Evolutionary conservation across 345 rosid genomes (phyloP), one percentile per base, ranked within the genome.

Genomic region (Pugionium cornutum): DNA sequence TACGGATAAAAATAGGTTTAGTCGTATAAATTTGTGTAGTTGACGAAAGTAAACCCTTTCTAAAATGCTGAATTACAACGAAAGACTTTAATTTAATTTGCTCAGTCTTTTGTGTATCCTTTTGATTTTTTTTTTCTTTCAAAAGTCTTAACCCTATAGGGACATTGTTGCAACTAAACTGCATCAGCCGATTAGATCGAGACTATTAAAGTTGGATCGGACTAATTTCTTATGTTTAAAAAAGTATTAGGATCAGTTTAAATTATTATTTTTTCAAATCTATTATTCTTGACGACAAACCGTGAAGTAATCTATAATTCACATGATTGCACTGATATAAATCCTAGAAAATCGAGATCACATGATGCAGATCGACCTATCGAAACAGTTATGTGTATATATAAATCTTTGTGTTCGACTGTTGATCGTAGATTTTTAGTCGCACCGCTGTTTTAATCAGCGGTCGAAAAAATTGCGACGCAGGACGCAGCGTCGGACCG

Each of bases 111-210:
- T 31, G 27, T 6, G 9, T 2, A 29, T 28, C 32, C 46, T 46
- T 66, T 66, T 66, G 39, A 66, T n/a, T 66, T 18, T 18, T 18
- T 18, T 18, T 18, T 18, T 18, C 18, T 66, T 66, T 55, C 53
- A 35, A 10, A 44, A 35, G 31, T 28, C 51, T 34, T 10, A 1
- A 53, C 43, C 8, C 4, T 27, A 34, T 44, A 27, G 40, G 8
- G 44, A 37, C 33, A 55, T 18, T 31, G 11, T 42, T n/a, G 34
- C 58, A 9, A 30, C 30, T 57, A 28, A 28, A 55, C 26, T 55
- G 39, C 37, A 45, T 9, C 25, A 47, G 36, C 40, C 64, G 34
- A 36, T 47, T 18, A 28, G 72, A 53, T 66, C 55, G 47, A 46
- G 45, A 6, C 69, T 53, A 2, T 31, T 8, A 51, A 52, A 64